Evolutionary conservation across 202 grass and related monocot species (phyloP).

Genomic region (Setaria viridis): DNA sequence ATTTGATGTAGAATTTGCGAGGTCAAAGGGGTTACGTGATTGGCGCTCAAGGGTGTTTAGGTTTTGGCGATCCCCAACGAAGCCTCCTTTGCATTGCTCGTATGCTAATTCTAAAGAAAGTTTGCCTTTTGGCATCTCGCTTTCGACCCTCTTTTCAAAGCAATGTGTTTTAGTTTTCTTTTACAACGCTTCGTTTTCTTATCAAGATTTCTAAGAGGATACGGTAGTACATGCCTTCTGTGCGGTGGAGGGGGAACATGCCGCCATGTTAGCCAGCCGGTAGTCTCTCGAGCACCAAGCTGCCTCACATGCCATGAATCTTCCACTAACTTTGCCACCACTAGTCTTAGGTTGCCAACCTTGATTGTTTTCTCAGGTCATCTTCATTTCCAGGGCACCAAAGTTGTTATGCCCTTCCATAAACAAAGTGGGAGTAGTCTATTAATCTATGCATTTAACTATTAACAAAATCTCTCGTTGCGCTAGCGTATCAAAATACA

Average conservation of each 20-base stretch:
- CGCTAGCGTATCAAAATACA: background rate
- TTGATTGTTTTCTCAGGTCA: slow-evolving; percentile 5
- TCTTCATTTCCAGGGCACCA: background rate
- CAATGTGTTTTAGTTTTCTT: too few species aligned
- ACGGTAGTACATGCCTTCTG: slow-evolving; percentile 12
- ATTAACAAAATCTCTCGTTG: background rate
- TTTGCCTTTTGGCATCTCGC: background rate
- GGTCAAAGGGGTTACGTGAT: too few species aligned
- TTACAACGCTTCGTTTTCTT: background rate
- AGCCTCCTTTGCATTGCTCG: background rate
- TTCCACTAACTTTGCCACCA: slow-evolving; percentile 34
- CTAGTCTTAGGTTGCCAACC: background rate
- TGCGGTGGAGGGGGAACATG: slow-evolving; percentile 58
- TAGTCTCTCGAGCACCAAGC: slow-evolving; percentile 10
- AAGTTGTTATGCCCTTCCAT: background rate
- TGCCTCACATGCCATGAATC: slow-evolving; percentile 54
- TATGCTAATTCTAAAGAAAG: background rate
- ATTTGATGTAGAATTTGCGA: too few species aligned
- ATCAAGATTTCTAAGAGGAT: background rate
- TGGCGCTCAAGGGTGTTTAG: too few species aligned
- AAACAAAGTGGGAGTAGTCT: slow-evolving; percentile 25
- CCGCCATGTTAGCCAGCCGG: slow-evolving; percentile 48
- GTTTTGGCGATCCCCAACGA: too few species aligned
- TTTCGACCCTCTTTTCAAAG: slow-evolving; percentile 1
- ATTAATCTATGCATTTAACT: background rate